Conservation (phyloP, 2,329 filamentous ascomycete species). For the Ceratocystis cubensis region DNA sequence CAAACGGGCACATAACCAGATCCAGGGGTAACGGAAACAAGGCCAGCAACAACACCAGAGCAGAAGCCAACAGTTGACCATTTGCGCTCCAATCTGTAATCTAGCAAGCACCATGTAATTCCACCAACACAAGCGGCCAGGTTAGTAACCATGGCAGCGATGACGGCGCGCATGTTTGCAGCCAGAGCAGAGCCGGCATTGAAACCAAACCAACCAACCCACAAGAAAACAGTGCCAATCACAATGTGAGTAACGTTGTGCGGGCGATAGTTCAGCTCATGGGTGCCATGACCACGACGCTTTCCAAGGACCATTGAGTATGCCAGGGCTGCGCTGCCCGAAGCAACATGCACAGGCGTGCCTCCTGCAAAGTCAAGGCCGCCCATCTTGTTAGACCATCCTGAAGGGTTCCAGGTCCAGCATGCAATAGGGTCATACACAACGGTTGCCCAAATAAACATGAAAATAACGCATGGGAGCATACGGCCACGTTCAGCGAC, state of each 20-base stretch:
- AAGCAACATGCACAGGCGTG: slow-evolving; percentile 80
- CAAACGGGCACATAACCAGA: slow-evolving; percentile 77
- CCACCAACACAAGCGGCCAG: slow-evolving; percentile 72
- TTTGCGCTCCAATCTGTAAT: slow-evolving; percentile 79
- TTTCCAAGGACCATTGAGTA: slow-evolving; percentile 90
- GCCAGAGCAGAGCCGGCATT: slow-evolving; percentile 73
- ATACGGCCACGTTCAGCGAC: slow-evolving; percentile 79
- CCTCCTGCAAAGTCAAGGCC: slow-evolving; percentile 82
- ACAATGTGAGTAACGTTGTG: slow-evolving; percentile 91
- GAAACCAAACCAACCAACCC: slow-evolving; percentile 94
- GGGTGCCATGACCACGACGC: slow-evolving; percentile 69
- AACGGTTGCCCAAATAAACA: slow-evolving; percentile 82
- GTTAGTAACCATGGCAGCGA: slow-evolving; percentile 80
- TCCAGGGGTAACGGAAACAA: slow-evolving; percentile 79
- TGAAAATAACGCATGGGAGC: slow-evolving; percentile 79
- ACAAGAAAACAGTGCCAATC: slow-evolving; percentile 83
- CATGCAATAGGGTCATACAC: slow-evolving; percentile 89
- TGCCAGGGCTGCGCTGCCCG: slow-evolving; percentile 69
- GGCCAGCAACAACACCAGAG: slow-evolving; percentile 73
- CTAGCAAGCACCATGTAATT: slow-evolving; percentile 78
- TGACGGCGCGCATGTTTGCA: slow-evolving; percentile 71
- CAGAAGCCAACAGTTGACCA: slow-evolving; percentile 93
- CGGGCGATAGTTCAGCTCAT: slow-evolving; percentile 80
- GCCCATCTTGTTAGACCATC: slow-evolving; percentile 69
- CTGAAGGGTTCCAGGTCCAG: slow-evolving; percentile 82